Percentiles rank a stretch among this genome's conserved stretches.
Conservation (phyloP, 768 basidiomycete genomes). For the Guyanaporus albipodus region DNA sequence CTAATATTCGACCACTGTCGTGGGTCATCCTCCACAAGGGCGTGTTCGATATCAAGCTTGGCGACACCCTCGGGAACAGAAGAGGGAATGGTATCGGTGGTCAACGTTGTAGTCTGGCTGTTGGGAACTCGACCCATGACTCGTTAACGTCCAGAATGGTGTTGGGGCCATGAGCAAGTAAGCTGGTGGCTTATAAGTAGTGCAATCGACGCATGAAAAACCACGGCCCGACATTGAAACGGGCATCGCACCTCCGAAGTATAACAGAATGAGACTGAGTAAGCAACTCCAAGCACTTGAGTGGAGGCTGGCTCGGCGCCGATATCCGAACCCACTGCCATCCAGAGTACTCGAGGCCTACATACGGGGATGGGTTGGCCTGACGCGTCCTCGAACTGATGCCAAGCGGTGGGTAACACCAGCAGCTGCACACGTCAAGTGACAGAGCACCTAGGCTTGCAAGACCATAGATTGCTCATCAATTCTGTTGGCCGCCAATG, state of each 20-base stretch:
- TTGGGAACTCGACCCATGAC: constrained; percentile 6
- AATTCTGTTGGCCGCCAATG: no score
- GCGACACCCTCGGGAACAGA: neutral
- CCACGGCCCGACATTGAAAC: neutral
- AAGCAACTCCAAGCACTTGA: neutral
- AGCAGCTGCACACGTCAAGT: neutral
- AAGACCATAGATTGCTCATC: neutral
- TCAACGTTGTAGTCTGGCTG: neutral
- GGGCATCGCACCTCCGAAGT: neutral
- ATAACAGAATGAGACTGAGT: neutral
- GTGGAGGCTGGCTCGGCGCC: constrained; percentile 2
- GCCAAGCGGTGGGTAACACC: neutral
- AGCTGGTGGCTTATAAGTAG: constrained; percentile 4
- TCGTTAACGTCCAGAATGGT: neutral
- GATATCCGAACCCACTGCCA: constrained; percentile 1
- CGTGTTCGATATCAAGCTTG: constrained; percentile 37
- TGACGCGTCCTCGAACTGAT: neutral
- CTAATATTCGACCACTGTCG: constrained; percentile 52
- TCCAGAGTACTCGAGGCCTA: neutral
- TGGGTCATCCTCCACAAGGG: constrained; percentile 55
- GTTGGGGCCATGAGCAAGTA: no score
- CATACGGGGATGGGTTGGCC: no score
- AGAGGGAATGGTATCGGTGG: neutral
- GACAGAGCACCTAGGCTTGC: neutral
- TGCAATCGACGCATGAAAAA: neutral